Base-by-base conservation (phyloP, 2,329 filamentous ascomycete species). In the Neocatenulostroma microsporum region DNA sequence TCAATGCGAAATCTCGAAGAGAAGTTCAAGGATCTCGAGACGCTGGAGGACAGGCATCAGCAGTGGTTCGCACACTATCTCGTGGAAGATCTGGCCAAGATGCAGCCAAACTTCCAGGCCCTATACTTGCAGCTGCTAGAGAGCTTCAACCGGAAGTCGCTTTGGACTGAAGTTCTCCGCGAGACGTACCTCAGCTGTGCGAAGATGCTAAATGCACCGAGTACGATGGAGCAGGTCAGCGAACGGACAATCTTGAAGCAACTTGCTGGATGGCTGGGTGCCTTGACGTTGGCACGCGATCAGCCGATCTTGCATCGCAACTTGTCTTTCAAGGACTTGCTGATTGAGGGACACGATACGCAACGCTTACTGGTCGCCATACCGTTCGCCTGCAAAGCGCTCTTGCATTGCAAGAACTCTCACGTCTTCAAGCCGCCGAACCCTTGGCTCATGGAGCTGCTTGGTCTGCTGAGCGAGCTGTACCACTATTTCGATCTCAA, bases 61-160 rank as follows among this genome's bases (percentile, higher is more conserved):
- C 86, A 93, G 56, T 98, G 91, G 91, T 98, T 98, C 56, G 91
- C 93, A 5, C 80, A 80, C 31, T 94, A 96, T 55, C 71, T 98
- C 8, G 91, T 98, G 3, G 89, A 95, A 55, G 85, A 95, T 58
- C 85, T 93, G 30, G 93, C 89, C 21, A 96, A 95, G 63, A 81
- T 94, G 69, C 89, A 98, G 58, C 88, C 89, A 5, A 98, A 98
- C 60, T 96, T 93, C 55, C 91, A 98, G 51, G 75, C 83, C 41
- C 76, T 98, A 15, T 98, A 98, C 57, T 74, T 96, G 33, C 84
- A 94, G 51, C 74, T 98, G 34, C 74, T 98, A 42, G 82, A 82
- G 38, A 75, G 87, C 21, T 85, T 96, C 49, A 76, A 84, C 48
- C 79, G 91, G 57, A 82, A 76, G 54, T 64, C 73, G 8, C 68